Evolutionary conservation across 192 early-diverging fungal genomes (phyloP), one percentile per base, ranked within the genome.

Genomic region (Chytriomyces sp.): DNA sequence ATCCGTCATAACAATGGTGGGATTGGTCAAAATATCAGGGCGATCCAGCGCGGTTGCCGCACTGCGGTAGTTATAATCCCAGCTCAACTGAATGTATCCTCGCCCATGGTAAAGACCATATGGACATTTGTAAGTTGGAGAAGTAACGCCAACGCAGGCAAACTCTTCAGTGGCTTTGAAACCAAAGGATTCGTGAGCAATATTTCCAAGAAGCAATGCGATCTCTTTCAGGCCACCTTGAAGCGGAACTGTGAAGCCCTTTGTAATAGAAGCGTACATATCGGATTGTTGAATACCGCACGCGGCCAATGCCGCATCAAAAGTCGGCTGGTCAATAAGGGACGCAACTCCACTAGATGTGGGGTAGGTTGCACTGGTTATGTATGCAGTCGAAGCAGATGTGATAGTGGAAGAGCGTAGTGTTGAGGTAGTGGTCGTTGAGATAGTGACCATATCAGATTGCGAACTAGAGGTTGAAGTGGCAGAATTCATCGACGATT

Each of bases 101-200:
- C 68, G 68, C 0, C 68, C 68, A 39, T 70, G 53, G 68, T 59
- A 70, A 14, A 58, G 30, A 26, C 68, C 68, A 30, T 59, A 57
- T 10, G 68, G 54, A 26, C 68, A 70, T n/a, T 44, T 34, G 3
- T 5, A 14, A 25, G 62, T 64, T 2, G 30, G 39, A 10, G 19
- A 14, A 2, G 39, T 44, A 14, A 64, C 62, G 7, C 62, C 62
- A 17, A 17, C 37, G 32, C 62, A 64, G 3, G 12, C 19, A 64
- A 64, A 44, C 32, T 64, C 62, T 44, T 64, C 62, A n/a, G 56
- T 57, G 57, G 28, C 39, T 39, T 59, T 17, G 62, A 26, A 64
- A 7, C 19, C 10, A 25, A 25, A 54, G 0, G 56, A 41, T 33
- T 70, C 68, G n/a, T 70, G 57, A 10, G 55, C 68, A 12, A 31